These are phyloP conservation scores for Phytophthora uliginosa DNA, from an alignment of 352 stramenopile genomes.

Conservation along the genomic window DNA sequence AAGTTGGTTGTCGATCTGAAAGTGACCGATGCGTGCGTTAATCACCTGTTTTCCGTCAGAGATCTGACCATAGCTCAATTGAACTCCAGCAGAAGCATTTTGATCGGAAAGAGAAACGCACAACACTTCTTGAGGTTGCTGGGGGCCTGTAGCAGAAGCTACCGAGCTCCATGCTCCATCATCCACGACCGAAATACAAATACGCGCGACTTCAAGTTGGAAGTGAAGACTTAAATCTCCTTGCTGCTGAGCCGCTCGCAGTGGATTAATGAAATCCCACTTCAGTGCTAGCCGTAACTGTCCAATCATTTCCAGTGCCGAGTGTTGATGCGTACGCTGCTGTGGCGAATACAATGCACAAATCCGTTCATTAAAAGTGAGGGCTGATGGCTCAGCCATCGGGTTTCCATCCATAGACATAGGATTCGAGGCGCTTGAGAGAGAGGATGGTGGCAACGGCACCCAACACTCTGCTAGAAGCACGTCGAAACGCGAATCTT, in stretches of 20 bases:
- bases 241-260: slow-evolving; percentile 46
- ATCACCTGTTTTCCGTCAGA: slow-evolving; percentile 80
- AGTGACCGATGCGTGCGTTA: slow-evolving; percentile 80
- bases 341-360: slow-evolving; percentile 75
- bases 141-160: slow-evolving; percentile 27
- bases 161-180: slow-evolving; percentile 57
- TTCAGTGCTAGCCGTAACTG: slow-evolving; percentile 81
- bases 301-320: slow-evolving; percentile 71
- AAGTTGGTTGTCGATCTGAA: slow-evolving; percentile 90
- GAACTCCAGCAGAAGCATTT: slow-evolving; percentile 75
- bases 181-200: slow-evolving; percentile 84
- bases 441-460: slow-evolving; percentile 55
- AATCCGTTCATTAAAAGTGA: slow-evolving; percentile 70
- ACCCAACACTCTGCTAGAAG: slow-evolving; percentile 87
- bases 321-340: slow-evolving; percentile 38
- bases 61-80: slow-evolving; percentile 80
- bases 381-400: slow-evolving; percentile 34
- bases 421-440: slow-evolving; percentile 30
- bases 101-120: slow-evolving; percentile 81
- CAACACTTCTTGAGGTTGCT: slow-evolving; percentile 73
- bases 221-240: slow-evolving; percentile 72
- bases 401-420: slow-evolving; percentile 41
- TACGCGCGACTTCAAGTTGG: slow-evolving; percentile 77
- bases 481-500: slow-evolving; percentile 83
- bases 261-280: slow-evolving; percentile 80